phyloP scores from a whole-genome alignment of 2,329 filamentous ascomycete species.

The Clonostachys rosea region DNA sequence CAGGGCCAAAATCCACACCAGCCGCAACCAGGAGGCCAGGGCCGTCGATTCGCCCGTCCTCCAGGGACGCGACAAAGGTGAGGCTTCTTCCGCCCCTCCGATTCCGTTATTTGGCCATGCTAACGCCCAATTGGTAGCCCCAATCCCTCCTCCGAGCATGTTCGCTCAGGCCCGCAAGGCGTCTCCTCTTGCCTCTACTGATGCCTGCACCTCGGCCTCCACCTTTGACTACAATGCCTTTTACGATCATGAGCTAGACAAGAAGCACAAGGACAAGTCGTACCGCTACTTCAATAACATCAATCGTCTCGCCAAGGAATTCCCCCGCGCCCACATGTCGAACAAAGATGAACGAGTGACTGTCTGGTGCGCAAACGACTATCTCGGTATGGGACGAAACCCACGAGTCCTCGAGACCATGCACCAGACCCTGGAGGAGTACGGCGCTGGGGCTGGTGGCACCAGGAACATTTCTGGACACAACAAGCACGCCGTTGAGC shows the following conservation, averaged over 20 bases:
- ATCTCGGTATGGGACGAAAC: conserved; percentile 96
- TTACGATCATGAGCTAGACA: conserved; percentile 84
- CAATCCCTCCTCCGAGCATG: conserved; percentile 8
- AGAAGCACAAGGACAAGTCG: conserved; percentile 99
- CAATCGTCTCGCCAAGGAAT: conserved; percentile 94
- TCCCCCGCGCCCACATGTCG: conserved; percentile 89
- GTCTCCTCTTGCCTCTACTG: conserved; percentile 1
- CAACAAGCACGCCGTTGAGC: conserved; percentile 84
- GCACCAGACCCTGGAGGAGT: conserved; percentile 92
- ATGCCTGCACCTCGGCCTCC: conserved; percentile 21
- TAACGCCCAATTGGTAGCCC: conserved; percentile 5
- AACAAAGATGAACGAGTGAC: conserved; percentile 81
- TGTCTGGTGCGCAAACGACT: conserved; percentile 99
- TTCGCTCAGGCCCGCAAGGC: conserved; percentile 10
- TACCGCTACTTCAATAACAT: conserved; percentile 99
- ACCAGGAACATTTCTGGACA: conserved; percentile 98
- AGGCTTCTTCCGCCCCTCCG: conserved; percentile 5
- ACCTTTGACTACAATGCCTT: conserved; percentile 91
- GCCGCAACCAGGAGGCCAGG: conserved; percentile 70
- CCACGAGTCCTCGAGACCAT: conserved; percentile 80
- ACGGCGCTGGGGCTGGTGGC: conserved; percentile 90
- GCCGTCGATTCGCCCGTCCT: conserved; percentile 61
- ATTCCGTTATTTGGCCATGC: conserved; percentile 1
- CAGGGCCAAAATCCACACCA: conserved; percentile 79
- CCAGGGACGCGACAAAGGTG: conserved; percentile 44